phyloP scores from a whole-genome alignment of 768 basidiomycete species.

The Artomyces pyxidatus region DNA sequence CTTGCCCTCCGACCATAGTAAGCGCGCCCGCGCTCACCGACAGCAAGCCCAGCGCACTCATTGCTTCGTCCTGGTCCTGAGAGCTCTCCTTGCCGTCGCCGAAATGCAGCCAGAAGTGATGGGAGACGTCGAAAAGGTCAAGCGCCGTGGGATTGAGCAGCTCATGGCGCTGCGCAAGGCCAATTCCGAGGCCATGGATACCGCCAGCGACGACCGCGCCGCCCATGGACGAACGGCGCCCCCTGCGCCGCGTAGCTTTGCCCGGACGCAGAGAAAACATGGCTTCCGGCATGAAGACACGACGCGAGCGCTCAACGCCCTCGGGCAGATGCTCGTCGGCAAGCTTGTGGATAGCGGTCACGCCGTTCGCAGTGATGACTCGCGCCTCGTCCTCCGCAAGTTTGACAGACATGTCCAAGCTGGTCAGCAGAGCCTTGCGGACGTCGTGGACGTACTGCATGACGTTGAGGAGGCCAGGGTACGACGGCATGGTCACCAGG shows the following conservation, averaged over 20 bases:
- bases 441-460: conserved; percentile 87
- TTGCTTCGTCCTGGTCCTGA: conserved; percentile 34
- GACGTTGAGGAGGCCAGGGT: conserved; percentile 74
- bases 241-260: conserved; percentile 29
- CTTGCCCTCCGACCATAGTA: conserved; percentile 83
- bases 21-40: conserved; percentile 79
- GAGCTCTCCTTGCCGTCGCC: conserved; percentile 40
- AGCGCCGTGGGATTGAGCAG: conserved; percentile 72
- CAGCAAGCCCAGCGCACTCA: conserved; percentile 62
- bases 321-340: conserved; percentile 73
- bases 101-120: conserved; percentile 69
- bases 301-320: conserved; percentile 70
- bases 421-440: conserved; percentile 63
- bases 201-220: conserved; percentile 71
- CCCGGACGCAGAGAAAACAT: conserved; percentile 63
- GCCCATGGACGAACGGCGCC: conserved; percentile 23
- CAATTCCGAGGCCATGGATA: conserved; percentile 71
- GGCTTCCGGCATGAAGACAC: conserved; percentile 93
- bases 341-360: conserved; percentile 56
- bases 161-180: conserved; percentile 69
- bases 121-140: conserved; percentile 82
- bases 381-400: conserved; percentile 82
- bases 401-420: conserved; percentile 72
- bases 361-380: conserved; percentile 50
- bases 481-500: conserved; percentile 55